Percentiles rank a stretch among this genome's conserved stretches.
Evolutionary conservation across 2,329 filamentous ascomycete species (phyloP).

Genomic region (Fusarium foetens): DNA sequence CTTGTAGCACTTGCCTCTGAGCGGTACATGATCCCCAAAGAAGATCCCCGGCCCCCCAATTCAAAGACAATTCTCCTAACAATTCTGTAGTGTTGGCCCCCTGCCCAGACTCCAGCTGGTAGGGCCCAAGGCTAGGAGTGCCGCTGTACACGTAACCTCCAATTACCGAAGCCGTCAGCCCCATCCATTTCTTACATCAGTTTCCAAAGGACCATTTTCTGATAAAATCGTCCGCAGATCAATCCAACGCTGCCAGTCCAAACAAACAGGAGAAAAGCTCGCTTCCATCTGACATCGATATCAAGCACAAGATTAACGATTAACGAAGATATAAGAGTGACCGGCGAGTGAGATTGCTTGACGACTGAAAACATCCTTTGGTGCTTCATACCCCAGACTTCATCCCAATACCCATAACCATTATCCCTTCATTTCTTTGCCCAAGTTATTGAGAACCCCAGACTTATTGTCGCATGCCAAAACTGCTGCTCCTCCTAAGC

Average conservation of each 20-base stretch:
- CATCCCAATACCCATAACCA: neutral
- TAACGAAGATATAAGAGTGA: neutral
- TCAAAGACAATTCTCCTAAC: neutral
- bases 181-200: conserved; percentile 33
- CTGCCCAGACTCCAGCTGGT: neutral
- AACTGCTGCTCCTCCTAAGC: conserved; percentile 3
- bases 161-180: conserved; percentile 31
- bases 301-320: neutral
- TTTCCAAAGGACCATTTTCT: conserved; percentile 14
- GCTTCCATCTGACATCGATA: neutral
- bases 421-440: neutral
- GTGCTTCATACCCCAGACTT: neutral
- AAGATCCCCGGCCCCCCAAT: neutral
- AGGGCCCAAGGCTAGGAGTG: neutral
- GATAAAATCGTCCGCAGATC: neutral
- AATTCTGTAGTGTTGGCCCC: neutral
- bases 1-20: neutral
- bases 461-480: conserved; percentile 14
- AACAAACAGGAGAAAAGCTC: neutral
- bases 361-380: neutral
- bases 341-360: neutral
- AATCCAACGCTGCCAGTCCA: neutral
- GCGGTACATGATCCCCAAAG: neutral
- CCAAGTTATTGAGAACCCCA: neutral
- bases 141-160: conserved; percentile 37